These are phyloP conservation scores for Aspergillus sp. DNA, from an alignment of 2,329 filamentous ascomycete species.

Conservation along the genomic window DNA sequence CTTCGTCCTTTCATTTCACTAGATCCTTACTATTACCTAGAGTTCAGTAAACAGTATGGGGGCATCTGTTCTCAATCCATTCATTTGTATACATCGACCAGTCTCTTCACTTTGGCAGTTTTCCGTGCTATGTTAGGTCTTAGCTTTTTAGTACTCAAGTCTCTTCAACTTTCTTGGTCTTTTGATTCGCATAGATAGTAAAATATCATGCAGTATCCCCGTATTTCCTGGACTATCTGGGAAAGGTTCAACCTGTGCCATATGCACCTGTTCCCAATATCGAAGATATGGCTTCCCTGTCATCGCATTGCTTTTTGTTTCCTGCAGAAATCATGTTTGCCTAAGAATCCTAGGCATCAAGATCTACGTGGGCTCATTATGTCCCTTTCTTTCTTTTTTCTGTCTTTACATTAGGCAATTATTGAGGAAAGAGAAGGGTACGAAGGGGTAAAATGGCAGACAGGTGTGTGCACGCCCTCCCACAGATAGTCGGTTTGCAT, in stretches of 20 bases:
- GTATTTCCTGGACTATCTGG: neutral
- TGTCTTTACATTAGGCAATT: neutral
- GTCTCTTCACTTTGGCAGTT: neutral
- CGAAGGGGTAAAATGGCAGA: neutral
- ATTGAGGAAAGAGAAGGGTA: neutral
- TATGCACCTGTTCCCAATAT: neutral
- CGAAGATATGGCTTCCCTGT: conserved; percentile 8
- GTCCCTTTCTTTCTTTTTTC: neutral
- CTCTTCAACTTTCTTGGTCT: too few relatives aligned
- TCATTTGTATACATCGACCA: neutral
- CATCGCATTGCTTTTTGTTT: neutral
- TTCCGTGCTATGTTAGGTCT: neutral
- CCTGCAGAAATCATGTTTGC: conserved; percentile 14
- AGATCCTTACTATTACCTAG: too few relatives aligned
- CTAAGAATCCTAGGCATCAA: neutral
- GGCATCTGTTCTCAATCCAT: neutral
- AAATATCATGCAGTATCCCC: neutral
- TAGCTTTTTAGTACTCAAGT: neutral
- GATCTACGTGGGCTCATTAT: neutral
- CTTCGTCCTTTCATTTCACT: neutral
- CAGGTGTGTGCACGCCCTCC: neutral
- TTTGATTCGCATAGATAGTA: neutral
- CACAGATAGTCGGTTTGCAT: neutral
- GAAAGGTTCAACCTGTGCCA: neutral
- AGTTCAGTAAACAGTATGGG: too few relatives aligned